Percentiles rank a stretch among this genome's conserved stretches.
These are phyloP conservation scores for Pythium oligandrum DNA, from an alignment of 352 stramenopile genomes.

Conservation along the genomic window DNA sequence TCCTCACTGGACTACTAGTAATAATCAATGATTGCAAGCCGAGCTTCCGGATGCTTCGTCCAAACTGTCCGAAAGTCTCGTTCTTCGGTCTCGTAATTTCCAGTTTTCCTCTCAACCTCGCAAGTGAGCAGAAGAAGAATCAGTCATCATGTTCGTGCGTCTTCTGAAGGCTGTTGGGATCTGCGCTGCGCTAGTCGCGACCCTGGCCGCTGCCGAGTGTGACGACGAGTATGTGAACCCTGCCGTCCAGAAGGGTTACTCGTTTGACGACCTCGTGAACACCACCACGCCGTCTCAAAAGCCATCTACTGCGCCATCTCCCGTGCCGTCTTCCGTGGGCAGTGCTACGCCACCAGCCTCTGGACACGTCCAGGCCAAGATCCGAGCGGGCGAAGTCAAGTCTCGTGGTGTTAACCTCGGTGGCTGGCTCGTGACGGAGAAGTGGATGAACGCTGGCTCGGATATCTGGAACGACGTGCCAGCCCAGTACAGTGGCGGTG, in stretches of 20 bases:
- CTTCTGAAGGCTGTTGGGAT: too few species aligned
- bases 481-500: slow-evolving; percentile 31
- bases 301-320: too few species aligned
- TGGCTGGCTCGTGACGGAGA: slow-evolving; percentile 78
- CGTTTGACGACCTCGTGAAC: not conserved
- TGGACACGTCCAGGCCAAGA: slow-evolving; percentile 15
- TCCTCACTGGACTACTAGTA: too few species aligned
- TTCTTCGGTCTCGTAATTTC: too few species aligned
- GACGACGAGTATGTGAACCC: slow-evolving; percentile 26
- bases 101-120: too few species aligned
- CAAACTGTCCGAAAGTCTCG: too few species aligned
- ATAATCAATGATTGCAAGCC: too few species aligned
- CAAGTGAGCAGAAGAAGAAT: too few species aligned
- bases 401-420: slow-evolving; percentile 75
- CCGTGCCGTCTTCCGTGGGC: too few species aligned
- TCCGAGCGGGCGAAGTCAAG: slow-evolving; percentile 32
- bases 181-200: slow-evolving; percentile 1
- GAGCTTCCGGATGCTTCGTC: too few species aligned
- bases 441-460: slow-evolving; percentile 72
- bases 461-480: slow-evolving; percentile 74
- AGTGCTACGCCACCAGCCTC: too few species aligned
- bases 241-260: slow-evolving; percentile 18
- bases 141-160: too few species aligned
- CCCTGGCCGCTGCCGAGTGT: slow-evolving; percentile 26
- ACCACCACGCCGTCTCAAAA: not conserved